These are phyloP conservation scores for Zasmidium cellare DNA, from an alignment of 2,329 filamentous ascomycete genomes.

Conservation along the genomic window DNA sequence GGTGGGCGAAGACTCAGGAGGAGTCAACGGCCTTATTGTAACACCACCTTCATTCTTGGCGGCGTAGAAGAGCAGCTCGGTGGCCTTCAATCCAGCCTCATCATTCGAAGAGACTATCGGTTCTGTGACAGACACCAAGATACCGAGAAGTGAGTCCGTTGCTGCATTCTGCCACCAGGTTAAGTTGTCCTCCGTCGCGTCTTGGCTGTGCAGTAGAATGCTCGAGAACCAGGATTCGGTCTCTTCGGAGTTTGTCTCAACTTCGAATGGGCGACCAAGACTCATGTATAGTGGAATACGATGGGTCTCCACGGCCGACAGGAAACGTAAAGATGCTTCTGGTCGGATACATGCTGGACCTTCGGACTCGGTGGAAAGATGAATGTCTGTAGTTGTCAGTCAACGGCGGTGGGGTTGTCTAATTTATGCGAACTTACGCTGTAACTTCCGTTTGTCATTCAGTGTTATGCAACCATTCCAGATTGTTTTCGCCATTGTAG, in stretches of 20 bases:
- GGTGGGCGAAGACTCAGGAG: constrained; percentile 33
- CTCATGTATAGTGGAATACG: constrained; percentile 19
- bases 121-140: constrained; percentile 16
- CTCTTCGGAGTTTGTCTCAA: constrained; percentile 8
- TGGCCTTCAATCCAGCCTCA: constrained; percentile 25
- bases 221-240: constrained; percentile 24
- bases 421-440: no score
- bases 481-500: constrained; percentile 4
- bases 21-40: constrained; percentile 31
- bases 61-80: constrained; percentile 50
- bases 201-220: constrained; percentile 13
- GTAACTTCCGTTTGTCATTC: constrained; percentile 4
- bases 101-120: background rate
- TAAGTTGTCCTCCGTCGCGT: background rate
- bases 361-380: background rate
- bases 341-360: constrained; percentile 5
- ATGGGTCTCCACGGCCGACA: constrained; percentile 21
- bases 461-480: constrained; percentile 19
- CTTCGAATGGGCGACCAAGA: constrained; percentile 8
- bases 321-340: constrained; percentile 14
- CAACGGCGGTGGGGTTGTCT: no score
- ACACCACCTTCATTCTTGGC: constrained; percentile 27
- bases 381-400: no score
- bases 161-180: constrained; percentile 22
- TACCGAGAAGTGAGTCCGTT: constrained; percentile 21